Percentiles rank a stretch among this genome's conserved stretches.
phyloP scores from a whole-genome alignment of 306 rosid genomes.

The Ormosia emarginata region DNA sequence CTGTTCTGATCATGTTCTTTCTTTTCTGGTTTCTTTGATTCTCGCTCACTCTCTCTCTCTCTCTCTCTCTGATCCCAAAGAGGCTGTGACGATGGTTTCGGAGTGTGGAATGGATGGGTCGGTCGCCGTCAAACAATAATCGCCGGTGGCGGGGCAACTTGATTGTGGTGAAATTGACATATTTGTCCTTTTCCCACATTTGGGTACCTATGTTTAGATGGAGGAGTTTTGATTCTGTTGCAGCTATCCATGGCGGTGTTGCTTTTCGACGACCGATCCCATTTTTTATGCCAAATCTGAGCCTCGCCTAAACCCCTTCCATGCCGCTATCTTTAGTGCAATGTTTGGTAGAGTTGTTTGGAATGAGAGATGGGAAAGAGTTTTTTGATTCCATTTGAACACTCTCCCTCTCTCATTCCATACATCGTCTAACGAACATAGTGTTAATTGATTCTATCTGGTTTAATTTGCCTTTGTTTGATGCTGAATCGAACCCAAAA shows the following conservation, averaged over 20 bases:
- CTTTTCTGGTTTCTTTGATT: too few relatives aligned
- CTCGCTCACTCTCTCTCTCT: neutral
- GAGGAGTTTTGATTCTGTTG: slow-evolving; percentile 7
- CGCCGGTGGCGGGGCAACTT: slow-evolving; percentile 38
- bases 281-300: slow-evolving; percentile 27
- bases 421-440: slow-evolving; percentile 23
- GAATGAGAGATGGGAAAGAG: slow-evolving; percentile 19
- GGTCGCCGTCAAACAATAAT: neutral
- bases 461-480: neutral
- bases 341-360: slow-evolving; percentile 27
- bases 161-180: slow-evolving; percentile 5
- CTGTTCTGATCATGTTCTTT: too few relatives aligned
- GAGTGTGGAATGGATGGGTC: slow-evolving; percentile 39
- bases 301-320: slow-evolving; percentile 12
- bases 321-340: neutral
- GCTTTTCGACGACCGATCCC: neutral
- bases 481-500: neutral
- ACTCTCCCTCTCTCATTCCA: slow-evolving; percentile 24
- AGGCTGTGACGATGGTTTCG: slow-evolving; percentile 43
- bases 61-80: neutral
- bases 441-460: neutral
- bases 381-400: neutral
- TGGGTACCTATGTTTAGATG: neutral
- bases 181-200: neutral
- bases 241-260: slow-evolving; percentile 38